Base-by-base conservation (phyloP, 2,329 filamentous ascomycete species). In the Phialemonium atrogriseum region DNA sequence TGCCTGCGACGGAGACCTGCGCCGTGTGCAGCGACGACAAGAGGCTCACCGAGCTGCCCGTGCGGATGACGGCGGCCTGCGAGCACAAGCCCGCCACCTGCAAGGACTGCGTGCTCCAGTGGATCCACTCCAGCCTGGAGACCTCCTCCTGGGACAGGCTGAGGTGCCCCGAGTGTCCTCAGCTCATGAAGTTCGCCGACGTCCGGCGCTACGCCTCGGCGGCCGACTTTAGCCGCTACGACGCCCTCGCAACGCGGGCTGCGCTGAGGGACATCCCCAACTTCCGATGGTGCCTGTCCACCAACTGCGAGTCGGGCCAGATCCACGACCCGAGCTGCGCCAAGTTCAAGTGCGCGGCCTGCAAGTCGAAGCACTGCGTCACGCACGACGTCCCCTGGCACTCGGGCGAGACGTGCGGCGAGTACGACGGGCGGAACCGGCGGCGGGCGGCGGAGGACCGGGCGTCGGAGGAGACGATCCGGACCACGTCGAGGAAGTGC, bases 241-340 rank as follows among this genome's bases (percentile, higher is more conserved):
- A 62, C 29, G 38, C 30, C n/a, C 42, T 60, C 15, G 40, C 51
- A 1, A 49, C 51, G n/a, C 52, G 48, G 14, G 49, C 47, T 1
- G 39, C 46, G 2, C 45, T 63, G 2, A 31, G 43, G 7, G 35
- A 37, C 1, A 44, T 56, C 1, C 38, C 37, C 1, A 46, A 56
- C 9, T 63, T 62, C 32, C 42, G 47, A 19, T 60, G 55, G 55
- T 63, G 59, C 21, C 47, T 60, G 11, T 49, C 54, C n/a, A 38
- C 50, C 4, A 33, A 34, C 5, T 63, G 59, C 38, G 33, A 41
- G 5, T 55, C 56, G 0, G 59, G 59, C 8, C 58, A 61, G 42
- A 54, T 62, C n/a, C 42, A 55, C 23, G 41, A 44, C 9, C 27
- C 30, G 7, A 38, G 34, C 1, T 60, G 59, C 30, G 32, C 49